phyloP scores from a whole-genome alignment of 1,284 basidiomycete genomes.

The Trichosporon faecale region DNA sequence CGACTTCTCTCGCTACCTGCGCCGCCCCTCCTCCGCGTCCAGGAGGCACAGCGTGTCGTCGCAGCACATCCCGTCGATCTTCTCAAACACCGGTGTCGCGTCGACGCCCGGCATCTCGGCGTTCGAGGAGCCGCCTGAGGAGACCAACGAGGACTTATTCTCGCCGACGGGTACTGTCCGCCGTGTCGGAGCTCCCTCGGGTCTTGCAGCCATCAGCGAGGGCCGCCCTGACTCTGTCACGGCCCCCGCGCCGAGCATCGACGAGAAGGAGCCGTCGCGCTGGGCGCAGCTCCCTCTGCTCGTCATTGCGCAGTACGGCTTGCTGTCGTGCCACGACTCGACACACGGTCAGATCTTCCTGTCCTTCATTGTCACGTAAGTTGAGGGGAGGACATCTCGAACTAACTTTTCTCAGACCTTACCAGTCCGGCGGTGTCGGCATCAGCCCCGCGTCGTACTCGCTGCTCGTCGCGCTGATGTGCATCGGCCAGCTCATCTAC shows the following conservation, averaged over 20 bases:
- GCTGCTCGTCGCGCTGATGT: conserved; percentile 53
- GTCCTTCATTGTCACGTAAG: conserved; percentile 51
- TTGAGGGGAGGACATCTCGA: neutral
- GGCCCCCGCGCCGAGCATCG: neutral
- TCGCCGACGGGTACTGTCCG: conserved; percentile 28
- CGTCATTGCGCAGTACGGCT: conserved; percentile 51
- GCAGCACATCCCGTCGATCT: conserved; percentile 48
- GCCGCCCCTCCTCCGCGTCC: conserved; percentile 31
- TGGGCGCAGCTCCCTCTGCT: conserved; percentile 45
- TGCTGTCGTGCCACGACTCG: conserved; percentile 51
- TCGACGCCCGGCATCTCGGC: conserved; percentile 33
- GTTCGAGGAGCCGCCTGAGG: conserved; percentile 17
- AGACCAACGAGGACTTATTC: conserved; percentile 35
- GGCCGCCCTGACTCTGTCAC: conserved; percentile 14
- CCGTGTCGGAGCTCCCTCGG: conserved; percentile 19
- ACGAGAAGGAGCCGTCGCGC: conserved; percentile 36
- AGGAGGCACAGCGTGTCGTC: conserved; percentile 48
- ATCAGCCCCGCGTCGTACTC: conserved; percentile 52
- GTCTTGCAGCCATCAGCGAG: conserved; percentile 47
- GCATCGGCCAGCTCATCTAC: conserved; percentile 51
- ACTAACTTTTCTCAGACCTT: conserved; percentile 32
- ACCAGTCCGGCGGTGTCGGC: conserved; percentile 51
- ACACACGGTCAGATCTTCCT: conserved; percentile 52
- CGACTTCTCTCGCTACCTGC: conserved; percentile 15
- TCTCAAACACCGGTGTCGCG: conserved; percentile 49